phyloP scores from a whole-genome alignment of 2,329 filamentous ascomycete genomes.

The Fusarium tjaetaba region DNA sequence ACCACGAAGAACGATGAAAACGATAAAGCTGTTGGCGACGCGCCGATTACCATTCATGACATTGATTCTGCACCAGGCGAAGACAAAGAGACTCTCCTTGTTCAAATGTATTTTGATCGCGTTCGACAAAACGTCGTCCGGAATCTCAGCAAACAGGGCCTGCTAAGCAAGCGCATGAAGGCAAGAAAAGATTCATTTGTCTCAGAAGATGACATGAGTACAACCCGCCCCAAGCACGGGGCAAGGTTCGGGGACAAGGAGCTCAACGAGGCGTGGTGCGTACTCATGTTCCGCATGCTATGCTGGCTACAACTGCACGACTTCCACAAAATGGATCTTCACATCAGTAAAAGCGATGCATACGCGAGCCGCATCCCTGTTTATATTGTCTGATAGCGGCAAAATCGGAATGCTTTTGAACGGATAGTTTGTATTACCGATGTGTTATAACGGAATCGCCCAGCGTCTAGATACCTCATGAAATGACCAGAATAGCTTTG shows the following conservation, averaged over 20 bases:
- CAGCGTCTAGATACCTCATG: neutral
- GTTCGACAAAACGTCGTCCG: slow-evolving; percentile 19
- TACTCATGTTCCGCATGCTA: slow-evolving; percentile 51
- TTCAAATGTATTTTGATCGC: slow-evolving; percentile 28
- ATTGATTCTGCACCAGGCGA: slow-evolving; percentile 24
- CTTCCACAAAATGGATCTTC: slow-evolving; percentile 49
- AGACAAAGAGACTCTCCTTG: slow-evolving; percentile 17
- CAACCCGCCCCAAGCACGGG: neutral
- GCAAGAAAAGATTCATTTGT: neutral
- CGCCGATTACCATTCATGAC: slow-evolving; percentile 8
- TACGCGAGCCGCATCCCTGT: slow-evolving; percentile 50
- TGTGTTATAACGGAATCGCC: neutral
- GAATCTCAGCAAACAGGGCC: neutral
- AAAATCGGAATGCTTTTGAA: neutral
- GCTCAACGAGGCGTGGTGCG: slow-evolving; percentile 45
- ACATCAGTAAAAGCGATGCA: slow-evolving; percentile 48
- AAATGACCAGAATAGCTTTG: neutral
- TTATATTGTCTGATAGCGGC: slow-evolving; percentile 40
- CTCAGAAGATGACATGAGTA: neutral
- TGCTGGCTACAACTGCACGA: slow-evolving; percentile 53
- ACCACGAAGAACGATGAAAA: accelerated
- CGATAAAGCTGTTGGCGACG: neutral
- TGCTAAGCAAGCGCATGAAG: slow-evolving; percentile 11
- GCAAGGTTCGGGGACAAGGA: neutral
- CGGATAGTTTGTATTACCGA: neutral